Evolutionary conservation across 306 rosid species (phyloP), one percentile per base, ranked within the genome.

Genomic region (Dalbergia oliveri): DNA sequence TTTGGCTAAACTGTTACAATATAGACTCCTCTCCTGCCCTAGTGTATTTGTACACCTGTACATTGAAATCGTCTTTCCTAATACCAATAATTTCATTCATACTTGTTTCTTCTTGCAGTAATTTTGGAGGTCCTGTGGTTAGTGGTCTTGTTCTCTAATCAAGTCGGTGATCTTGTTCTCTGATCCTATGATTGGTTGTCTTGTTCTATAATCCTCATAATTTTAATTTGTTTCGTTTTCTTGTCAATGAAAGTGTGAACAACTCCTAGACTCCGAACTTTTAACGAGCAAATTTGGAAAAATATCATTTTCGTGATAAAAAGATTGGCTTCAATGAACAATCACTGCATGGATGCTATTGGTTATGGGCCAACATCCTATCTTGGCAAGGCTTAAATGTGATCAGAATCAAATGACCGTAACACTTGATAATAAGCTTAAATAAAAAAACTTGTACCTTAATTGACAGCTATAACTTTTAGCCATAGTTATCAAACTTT

Each of bases 251-350:
- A 31, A 70, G 10, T 34, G 58, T 14, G 65, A 8, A 67, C 53
- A 39, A 19, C 26, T 21, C 57, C 13, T 64, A 21, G 26, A 49
- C 39, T 67, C 45, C 1, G 31, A 26, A 26, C 31, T 26, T 26
- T 2, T 67, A 56, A 53, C 35, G 37, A 18, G 74, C 81, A 26
- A 51, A 41, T 67, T 60, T 26, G 64, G 34, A 35, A 14, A 45
- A 69, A 44, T 69, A 49, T 50, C 65, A 18, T 62, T 70, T 39
- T 69, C 50, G 39, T 67, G 11, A 49, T 62, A 16, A 51, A 59
- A 77, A 6, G 31, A 26, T 26, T 26, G 31, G 31, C 31, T 26
- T 1, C 31, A 26, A 26, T 26, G 31, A 26, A 26, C 31, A 26
- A 26, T 26, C 3, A 26, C 31, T 1, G 31, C 31, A 26, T 26